Percentiles rank a stretch among this genome's conserved stretches.
Conservation (phyloP, 257 asterid species). For the Solanum chilense region DNA sequence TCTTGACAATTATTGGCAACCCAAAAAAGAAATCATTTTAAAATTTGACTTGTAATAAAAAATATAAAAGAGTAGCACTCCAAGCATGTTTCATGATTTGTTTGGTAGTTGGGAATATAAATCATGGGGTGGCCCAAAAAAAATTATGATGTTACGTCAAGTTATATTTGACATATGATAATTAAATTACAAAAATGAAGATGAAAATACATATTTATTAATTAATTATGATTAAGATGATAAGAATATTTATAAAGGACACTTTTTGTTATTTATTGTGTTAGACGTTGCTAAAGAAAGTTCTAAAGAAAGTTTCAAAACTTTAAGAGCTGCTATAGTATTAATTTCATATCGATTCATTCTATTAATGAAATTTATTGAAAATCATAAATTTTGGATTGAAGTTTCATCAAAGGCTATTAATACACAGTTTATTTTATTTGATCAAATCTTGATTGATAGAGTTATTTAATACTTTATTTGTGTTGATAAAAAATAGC, state of each 20-base stretch:
- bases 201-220: not conserved
- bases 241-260: not conserved
- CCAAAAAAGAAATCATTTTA: not conserved
- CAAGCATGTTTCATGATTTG: not conserved
- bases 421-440: not conserved
- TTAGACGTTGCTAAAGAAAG: not conserved
- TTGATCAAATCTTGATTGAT: not conserved
- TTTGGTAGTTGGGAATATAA: not conserved
- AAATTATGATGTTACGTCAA: not conserved
- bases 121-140: not conserved
- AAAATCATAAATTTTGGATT: not conserved
- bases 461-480: not conserved
- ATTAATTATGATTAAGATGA: not conserved
- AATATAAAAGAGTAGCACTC: not conserved
- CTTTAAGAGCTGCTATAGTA: not conserved
- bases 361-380: not conserved
- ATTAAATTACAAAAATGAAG: not conserved
- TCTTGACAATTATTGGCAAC: not conserved
- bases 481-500: rapidly evolving
- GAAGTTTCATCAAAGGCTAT: not conserved
- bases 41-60: not conserved
- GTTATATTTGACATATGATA: not conserved
- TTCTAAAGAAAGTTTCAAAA: not conserved
- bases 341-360: not conserved
- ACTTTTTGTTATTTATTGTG: not conserved